A percentile compares a stretch with the other conserved stretches of the same genome.
Evolutionary conservation across 495 filamentous ascomycete species (phyloP).

Genomic region (Aspergillus panamensis): DNA sequence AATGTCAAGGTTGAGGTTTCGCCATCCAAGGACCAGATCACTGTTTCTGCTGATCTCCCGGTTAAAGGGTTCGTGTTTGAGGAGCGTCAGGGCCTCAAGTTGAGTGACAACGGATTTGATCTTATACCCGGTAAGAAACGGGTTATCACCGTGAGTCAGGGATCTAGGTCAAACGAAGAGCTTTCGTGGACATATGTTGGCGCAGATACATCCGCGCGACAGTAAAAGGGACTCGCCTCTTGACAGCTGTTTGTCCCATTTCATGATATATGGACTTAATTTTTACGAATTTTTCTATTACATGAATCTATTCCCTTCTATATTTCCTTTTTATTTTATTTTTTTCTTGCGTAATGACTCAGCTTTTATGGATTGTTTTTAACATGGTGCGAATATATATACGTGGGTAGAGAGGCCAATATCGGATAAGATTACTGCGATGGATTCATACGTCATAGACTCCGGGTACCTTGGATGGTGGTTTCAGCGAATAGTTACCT

Average conservation of each 20-base stretch:
- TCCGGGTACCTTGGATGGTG: too few species aligned
- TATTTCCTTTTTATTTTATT: too few species aligned
- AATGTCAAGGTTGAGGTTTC: not conserved
- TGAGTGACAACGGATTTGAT: constrained; percentile 14
- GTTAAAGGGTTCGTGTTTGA: constrained; percentile 15
- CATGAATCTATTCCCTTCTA: too few species aligned
- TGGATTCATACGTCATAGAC: too few species aligned
- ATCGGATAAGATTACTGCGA: too few species aligned
- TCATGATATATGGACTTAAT: not conserved
- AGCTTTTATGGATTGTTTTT: too few species aligned
- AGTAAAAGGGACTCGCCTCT: not conserved
- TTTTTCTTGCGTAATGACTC: too few species aligned
- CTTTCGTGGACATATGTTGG: constrained; percentile 2
- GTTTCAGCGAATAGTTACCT: too few species aligned
- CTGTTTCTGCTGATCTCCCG: constrained; percentile 1
- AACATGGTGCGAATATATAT: too few species aligned
- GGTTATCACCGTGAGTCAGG: not conserved
- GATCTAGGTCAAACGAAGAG: not conserved
- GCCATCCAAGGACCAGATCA: not conserved
- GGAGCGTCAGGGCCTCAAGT: constrained; percentile 7
- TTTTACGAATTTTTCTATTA: too few species aligned
- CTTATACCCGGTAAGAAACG: constrained; percentile 11
- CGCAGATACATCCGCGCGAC: not conserved
- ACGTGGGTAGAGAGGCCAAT: too few species aligned
- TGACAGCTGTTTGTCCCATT: not conserved